A percentile compares a stretch with the other conserved stretches of the same genome.
These are phyloP conservation scores for Pilaira anomala DNA, from an alignment of 192 early-diverging fungal genomes.

Conservation along the genomic window DNA sequence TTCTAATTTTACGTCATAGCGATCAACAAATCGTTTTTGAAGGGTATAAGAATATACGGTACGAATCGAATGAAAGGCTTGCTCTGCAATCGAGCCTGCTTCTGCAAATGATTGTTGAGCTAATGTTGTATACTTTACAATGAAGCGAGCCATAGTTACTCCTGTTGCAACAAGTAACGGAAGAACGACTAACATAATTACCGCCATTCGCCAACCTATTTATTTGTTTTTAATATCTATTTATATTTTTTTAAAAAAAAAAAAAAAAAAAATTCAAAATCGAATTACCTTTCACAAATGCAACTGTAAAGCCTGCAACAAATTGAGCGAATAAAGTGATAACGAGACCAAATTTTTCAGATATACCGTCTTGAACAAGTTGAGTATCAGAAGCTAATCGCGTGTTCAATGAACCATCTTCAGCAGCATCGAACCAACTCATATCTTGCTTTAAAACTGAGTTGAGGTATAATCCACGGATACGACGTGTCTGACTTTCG, in stretches of 20 bases:
- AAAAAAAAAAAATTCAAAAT: constrained; percentile 20
- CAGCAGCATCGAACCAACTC: constrained; percentile 77
- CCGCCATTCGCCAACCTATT: not conserved
- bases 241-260: no score
- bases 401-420: constrained; percentile 80
- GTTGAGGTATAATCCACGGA: constrained; percentile 69
- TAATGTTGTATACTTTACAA: constrained; percentile 41
- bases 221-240: no score
- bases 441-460: constrained; percentile 82
- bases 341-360: constrained; percentile 76
- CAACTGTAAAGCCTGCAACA: constrained; percentile 69
- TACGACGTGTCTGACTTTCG: constrained; percentile 56
- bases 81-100: constrained; percentile 81
- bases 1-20: constrained; percentile 58
- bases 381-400: constrained; percentile 82
- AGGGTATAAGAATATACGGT: constrained; percentile 84
- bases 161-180: constrained; percentile 57
- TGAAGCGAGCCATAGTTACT: constrained; percentile 25
- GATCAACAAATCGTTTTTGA: constrained; percentile 60
- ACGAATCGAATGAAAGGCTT: constrained; percentile 75
- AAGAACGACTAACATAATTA: constrained; percentile 53
- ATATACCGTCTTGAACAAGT: constrained; percentile 81
- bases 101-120: constrained; percentile 68
- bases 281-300: constrained; percentile 56
- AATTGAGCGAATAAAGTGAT: constrained; percentile 63